Conservation (phyloP, 805 yeast genomes). For the Novakomyces olei region DNA sequence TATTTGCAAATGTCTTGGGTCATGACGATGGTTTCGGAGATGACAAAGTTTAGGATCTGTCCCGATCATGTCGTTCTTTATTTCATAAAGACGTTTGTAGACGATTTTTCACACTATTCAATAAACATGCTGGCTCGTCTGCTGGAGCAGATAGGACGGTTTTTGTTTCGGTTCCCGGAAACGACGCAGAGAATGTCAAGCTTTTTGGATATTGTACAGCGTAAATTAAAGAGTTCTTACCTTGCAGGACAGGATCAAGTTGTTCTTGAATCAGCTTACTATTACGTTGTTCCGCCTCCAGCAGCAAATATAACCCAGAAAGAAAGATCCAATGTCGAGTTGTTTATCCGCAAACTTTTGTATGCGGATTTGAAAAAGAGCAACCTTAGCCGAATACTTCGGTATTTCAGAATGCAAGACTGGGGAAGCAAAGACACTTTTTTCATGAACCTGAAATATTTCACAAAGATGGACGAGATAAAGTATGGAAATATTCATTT, state of each 20-base stretch:
- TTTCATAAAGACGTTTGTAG: conserved; percentile 38
- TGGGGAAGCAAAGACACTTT: too few relatives aligned
- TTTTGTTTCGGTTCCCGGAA: conserved; percentile 34
- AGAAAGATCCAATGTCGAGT: conserved; percentile 13
- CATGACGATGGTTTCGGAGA: conserved; percentile 45
- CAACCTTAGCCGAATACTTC: conserved; percentile 18
- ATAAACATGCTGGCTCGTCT: conserved; percentile 47
- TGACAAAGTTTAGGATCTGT: conserved; percentile 52
- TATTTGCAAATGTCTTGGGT: conserved; percentile 11
- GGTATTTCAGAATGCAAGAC: conserved; percentile 24
- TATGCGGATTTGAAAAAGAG: conserved; percentile 26
- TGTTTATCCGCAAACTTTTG: conserved; percentile 28
- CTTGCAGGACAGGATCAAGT: conserved; percentile 33
- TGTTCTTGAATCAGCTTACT: conserved; percentile 28
- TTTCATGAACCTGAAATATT: conserved; percentile 17
- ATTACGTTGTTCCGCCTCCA: conserved; percentile 20
- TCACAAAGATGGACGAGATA: conserved; percentile 38
- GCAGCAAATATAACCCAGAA: conserved; percentile 15
- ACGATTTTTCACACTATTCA: conserved; percentile 31
- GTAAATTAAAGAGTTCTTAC: conserved; percentile 26
- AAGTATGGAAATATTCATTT: conserved; percentile 31
- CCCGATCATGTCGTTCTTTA: conserved; percentile 55
- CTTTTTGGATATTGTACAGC: conserved; percentile 35
- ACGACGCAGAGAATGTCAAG: conserved; percentile 37
- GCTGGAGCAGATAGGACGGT: conserved; percentile 52